phyloP scores from a whole-genome alignment of 352 stramenopile genomes.

The Pythium vanterpoolii region DNA sequence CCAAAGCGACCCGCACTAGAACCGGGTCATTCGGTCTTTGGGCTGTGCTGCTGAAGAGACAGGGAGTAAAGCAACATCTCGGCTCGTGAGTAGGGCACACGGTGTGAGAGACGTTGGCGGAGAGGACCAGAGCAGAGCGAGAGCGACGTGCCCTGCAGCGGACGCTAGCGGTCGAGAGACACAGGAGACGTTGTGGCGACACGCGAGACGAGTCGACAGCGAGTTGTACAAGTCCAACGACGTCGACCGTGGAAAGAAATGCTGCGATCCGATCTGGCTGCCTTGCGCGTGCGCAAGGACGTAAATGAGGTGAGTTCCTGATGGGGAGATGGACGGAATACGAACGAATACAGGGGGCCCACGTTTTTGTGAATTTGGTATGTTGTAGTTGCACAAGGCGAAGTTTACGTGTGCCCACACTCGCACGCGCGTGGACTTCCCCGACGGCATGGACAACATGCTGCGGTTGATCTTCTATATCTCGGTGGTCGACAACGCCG shows the following conservation, averaged over 20 bases:
- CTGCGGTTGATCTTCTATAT: slow-evolving; percentile 78
- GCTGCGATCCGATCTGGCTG: slow-evolving; percentile 77
- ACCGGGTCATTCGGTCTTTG: slow-evolving; percentile 6
- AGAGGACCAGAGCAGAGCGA: background rate
- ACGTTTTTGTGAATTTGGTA: background rate
- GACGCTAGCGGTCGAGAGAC: background rate
- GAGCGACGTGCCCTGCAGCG: too few species aligned
- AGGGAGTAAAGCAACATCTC: background rate
- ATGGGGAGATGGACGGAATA: background rate
- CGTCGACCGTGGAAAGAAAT: background rate
- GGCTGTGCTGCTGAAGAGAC: background rate
- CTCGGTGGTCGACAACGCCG: slow-evolving; percentile 62
- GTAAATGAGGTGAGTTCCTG: slow-evolving; percentile 64
- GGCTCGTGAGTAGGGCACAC: background rate
- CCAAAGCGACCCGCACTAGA: slow-evolving; percentile 1
- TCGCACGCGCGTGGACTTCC: slow-evolving; percentile 81
- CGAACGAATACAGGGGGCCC: background rate
- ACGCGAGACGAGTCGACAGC: background rate
- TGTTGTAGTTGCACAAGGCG: slow-evolving; percentile 62
- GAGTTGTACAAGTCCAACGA: background rate
- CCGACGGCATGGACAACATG: slow-evolving; percentile 80
- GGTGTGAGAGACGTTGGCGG: background rate
- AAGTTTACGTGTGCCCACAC: slow-evolving; percentile 78
- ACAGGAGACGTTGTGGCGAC: background rate
- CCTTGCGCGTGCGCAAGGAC: slow-evolving; percentile 80